Base-by-base conservation (phyloP, 495 filamentous ascomycete genomes). In the Niebla homalea region DNA sequence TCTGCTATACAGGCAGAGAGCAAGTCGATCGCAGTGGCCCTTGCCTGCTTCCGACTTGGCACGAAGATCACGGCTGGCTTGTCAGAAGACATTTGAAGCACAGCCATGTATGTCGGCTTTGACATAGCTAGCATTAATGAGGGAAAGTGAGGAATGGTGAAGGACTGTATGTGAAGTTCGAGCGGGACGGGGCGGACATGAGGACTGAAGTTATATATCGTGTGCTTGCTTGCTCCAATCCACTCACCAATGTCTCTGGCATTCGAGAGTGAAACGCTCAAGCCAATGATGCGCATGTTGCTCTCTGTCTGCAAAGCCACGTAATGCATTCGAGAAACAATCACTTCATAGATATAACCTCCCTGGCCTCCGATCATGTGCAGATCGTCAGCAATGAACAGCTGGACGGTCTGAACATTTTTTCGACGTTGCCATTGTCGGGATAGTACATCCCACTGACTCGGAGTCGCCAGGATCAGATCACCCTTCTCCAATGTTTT, bases 111-210 rank as follows among this genome's bases (percentile, higher is more conserved):
- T 14, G 84, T 79, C 29, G 92, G 92, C 61, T 93, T 89, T 11
- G 89, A 85, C 92, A 99, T 99, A 10, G 93, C 89, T 47, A 97
- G 77, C 93, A 99, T 97, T 36, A 97, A 70, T 0, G 89, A 96
- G 16, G 92, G 93, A 70, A 94, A 96, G 64, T 99, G 92, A 23
- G 92, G 92, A 43, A 96, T 92, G 26, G 82, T 84, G 67, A 87
- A 99, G 2, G 88, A 93, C 63, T 99, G 92, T 43, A 99, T 85
- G 60, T 94, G 87, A 32, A 99, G 80, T 59, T 97, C 92, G 36
- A 99, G 66, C 2, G 89, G 89, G 2, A 94, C 78, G 4, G 87
- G 81, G 20, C 92, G 81, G 49, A 88, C 79, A 59, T 89, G 80
- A 3, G 92, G 92, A 59, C 87, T 95, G 74, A 99, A 99, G 67